Evolutionary conservation across 1,284 basidiomycete species (phyloP).

Genomic region (Irpex sp.): DNA sequence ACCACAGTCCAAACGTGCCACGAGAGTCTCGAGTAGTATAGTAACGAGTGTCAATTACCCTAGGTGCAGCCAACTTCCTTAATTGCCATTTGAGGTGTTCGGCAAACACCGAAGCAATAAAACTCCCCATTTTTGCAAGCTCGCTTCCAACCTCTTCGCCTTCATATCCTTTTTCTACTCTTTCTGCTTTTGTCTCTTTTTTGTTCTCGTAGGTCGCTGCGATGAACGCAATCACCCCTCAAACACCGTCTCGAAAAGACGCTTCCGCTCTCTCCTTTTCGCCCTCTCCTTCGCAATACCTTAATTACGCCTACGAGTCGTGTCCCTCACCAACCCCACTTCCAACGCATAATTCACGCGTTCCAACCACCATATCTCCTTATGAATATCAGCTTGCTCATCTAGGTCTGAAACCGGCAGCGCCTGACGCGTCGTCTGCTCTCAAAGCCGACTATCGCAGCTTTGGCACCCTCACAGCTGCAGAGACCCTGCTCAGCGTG

Average conservation of each 20-base stretch:
- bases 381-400: not conserved
- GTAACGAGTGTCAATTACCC: too few relatives aligned
- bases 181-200: not conserved
- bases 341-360: not conserved
- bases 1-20: too few relatives aligned
- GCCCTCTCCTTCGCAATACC: not conserved
- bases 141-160: too few relatives aligned
- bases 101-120: too few relatives aligned
- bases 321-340: not conserved
- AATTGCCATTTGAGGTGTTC: too few relatives aligned
- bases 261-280: not conserved
- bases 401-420: not conserved
- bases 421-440: not conserved
- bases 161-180: not conserved
- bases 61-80: too few relatives aligned
- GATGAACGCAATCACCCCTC: not conserved
- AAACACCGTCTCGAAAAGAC: not conserved
- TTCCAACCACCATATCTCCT: not conserved
- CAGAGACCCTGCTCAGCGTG: constrained; percentile 12
- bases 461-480: constrained; percentile 10
- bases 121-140: too few relatives aligned
- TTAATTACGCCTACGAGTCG: not conserved
- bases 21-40: too few relatives aligned
- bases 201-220: not conserved
- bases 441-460: not conserved